Conservation (phyloP, 805 yeast genomes). For the Cyberlindnera euphorbiiphila region DNA sequence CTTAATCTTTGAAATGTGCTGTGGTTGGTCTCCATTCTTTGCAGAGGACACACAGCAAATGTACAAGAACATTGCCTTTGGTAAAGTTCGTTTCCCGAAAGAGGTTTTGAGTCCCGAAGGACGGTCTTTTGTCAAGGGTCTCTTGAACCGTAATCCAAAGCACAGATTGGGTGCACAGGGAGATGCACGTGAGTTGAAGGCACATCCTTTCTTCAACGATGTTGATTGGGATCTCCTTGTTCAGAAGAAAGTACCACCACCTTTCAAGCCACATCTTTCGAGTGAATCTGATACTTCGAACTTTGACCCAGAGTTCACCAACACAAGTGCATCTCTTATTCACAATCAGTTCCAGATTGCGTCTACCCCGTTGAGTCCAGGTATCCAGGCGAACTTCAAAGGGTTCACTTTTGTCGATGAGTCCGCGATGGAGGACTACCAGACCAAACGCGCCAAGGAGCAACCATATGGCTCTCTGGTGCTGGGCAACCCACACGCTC, state of each 20-base stretch:
- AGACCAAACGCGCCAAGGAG: slow-evolving; percentile 31
- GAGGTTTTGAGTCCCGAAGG: slow-evolving; percentile 93
- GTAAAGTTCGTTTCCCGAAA: slow-evolving; percentile 95
- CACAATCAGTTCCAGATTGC: slow-evolving; percentile 55
- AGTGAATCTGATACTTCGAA: slow-evolving; percentile 94
- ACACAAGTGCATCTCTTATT: slow-evolving; percentile 80
- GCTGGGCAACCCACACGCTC: slow-evolving; percentile 78
- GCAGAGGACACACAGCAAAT: slow-evolving; percentile 98
- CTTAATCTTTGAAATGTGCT: slow-evolving; percentile 96
- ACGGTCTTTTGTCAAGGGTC: slow-evolving; percentile 90
- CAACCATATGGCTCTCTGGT: slow-evolving; percentile 65
- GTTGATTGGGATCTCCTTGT: slow-evolving; percentile 83
- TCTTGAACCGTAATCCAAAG: slow-evolving; percentile 91
- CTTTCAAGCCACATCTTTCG: slow-evolving; percentile 89
- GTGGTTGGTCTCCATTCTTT: slow-evolving; percentile 99
- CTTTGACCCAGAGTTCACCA: slow-evolving; percentile 97
- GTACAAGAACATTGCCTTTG: slow-evolving; percentile 98
- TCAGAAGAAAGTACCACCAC: slow-evolving; percentile 87
- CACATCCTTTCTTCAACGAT: slow-evolving; percentile 88
- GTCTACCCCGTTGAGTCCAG: slow-evolving; percentile 84
- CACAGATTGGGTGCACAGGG: slow-evolving; percentile 89
- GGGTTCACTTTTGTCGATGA: slow-evolving; percentile 97
- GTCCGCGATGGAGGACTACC: slow-evolving; percentile 85
- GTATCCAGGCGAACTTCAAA: slow-evolving; percentile 92
- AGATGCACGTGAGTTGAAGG: slow-evolving; percentile 90